phyloP scores from a whole-genome alignment of 306 rosid species.

The Acacia melanoxylon region DNA sequence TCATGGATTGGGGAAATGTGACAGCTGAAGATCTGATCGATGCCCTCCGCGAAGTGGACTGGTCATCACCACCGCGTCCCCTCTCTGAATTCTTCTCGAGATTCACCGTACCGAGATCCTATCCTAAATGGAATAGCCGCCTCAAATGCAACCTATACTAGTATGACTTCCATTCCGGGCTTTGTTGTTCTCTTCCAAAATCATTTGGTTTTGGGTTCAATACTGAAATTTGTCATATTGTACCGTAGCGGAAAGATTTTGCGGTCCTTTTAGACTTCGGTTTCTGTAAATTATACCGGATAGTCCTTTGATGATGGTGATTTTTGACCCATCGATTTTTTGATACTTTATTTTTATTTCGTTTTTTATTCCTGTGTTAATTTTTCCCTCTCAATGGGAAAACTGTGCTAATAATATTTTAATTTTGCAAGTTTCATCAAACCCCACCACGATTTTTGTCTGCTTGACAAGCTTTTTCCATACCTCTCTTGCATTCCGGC shows the following conservation, averaged over 20 bases:
- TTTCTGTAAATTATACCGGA: background rate
- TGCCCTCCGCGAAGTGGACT: slow-evolving; percentile 97
- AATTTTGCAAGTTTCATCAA: background rate
- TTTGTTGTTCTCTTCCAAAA: background rate
- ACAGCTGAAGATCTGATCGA: slow-evolving; percentile 94
- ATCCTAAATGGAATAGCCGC: slow-evolving; percentile 88
- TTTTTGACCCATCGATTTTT: background rate
- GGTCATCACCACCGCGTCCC: slow-evolving; percentile 99
- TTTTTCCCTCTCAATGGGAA: background rate
- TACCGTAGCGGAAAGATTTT: background rate
- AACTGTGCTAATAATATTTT: background rate
- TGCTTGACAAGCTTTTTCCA: background rate
- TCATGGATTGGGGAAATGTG: slow-evolving; percentile 98
- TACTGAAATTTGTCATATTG: background rate
- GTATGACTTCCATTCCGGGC: slow-evolving; percentile 38
- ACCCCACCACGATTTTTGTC: background rate
- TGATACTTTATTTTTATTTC: background rate
- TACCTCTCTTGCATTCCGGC: background rate
- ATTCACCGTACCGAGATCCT: slow-evolving; percentile 84
- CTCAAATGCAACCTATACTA: slow-evolving; percentile 99
- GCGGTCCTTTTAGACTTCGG: background rate
- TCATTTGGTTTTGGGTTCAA: background rate
- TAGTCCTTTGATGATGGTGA: background rate
- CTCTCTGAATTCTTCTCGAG: slow-evolving; percentile 88
- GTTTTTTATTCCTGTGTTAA: background rate